These are phyloP conservation scores for Dactylellina parvicollis DNA, from an alignment of 2,329 filamentous ascomycete species.

Conservation along the genomic window DNA sequence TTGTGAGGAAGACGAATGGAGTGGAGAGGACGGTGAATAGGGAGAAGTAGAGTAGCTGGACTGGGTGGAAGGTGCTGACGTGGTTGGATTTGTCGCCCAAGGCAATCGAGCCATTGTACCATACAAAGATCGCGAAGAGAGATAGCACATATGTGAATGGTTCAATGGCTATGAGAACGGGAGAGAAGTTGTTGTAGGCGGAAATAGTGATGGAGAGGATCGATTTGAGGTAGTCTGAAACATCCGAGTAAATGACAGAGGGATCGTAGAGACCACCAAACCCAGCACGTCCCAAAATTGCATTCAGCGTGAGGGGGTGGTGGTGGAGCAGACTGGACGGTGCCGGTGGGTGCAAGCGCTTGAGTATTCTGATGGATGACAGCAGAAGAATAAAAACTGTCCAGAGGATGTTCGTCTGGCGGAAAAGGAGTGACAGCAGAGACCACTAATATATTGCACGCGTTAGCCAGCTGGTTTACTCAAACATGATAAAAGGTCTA, in stretches of 20 bases:
- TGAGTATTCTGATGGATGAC: constrained; percentile 39
- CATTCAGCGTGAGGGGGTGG: constrained; percentile 30
- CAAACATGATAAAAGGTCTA: constrained; percentile 63
- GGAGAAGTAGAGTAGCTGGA: constrained; percentile 97
- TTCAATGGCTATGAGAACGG: constrained; percentile 61
- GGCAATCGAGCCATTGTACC: constrained; percentile 91
- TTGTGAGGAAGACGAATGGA: constrained; percentile 72
- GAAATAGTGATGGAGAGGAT: constrained; percentile 73
- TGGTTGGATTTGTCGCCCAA: constrained; percentile 96
- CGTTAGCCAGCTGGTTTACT: constrained; percentile 59
- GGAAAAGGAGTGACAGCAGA: constrained; percentile 75
- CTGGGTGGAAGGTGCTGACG: constrained; percentile 83
- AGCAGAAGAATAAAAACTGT: constrained; percentile 77
- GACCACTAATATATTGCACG: constrained; percentile 68
- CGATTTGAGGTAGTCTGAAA: constrained; percentile 68
- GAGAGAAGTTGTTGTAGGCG: constrained; percentile 64
- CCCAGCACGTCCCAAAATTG: constrained; percentile 20
- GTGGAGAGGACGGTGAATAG: constrained; percentile 91
- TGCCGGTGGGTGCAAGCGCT: constrained; percentile 60
- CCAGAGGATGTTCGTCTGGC: constrained; percentile 98
- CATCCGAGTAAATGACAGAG: constrained; percentile 29
- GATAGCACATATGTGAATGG: constrained; percentile 72
- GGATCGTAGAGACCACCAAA: constrained; percentile 44
- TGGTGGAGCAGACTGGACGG: constrained; percentile 39
- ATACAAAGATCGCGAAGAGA: constrained; percentile 78